These are phyloP conservation scores for Emericellopsis atlantica DNA, from an alignment of 2,329 filamentous ascomycete species.

Conservation along the genomic window DNA sequence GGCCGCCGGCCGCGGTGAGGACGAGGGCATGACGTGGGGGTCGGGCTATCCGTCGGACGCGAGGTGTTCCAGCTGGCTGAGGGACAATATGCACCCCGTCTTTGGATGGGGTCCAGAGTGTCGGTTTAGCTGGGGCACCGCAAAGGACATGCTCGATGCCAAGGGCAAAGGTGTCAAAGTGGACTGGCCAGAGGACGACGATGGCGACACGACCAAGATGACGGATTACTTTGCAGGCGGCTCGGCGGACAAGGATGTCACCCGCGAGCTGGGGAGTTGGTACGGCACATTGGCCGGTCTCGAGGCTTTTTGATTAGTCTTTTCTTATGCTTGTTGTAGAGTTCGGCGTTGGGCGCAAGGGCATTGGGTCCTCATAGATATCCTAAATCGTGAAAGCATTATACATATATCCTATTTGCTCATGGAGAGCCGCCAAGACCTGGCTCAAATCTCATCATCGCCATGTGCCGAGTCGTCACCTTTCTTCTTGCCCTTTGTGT, in stretches of 20 bases:
- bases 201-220: conserved; percentile 53
- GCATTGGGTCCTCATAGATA: background rate
- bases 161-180: conserved; percentile 53
- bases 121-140: conserved; percentile 90
- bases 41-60: conserved; percentile 88
- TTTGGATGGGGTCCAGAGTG: conserved; percentile 95
- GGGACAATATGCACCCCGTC: conserved; percentile 74
- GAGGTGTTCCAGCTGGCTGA: conserved; percentile 70
- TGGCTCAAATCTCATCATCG: conserved; percentile 41
- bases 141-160: conserved; percentile 82
- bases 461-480: conserved; percentile 37
- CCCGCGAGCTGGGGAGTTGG: conserved; percentile 70
- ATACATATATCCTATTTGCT: background rate
- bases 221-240: conserved; percentile 59
- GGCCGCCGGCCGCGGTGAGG: conserved; percentile 3
- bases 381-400: background rate
- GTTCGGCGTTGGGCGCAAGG: background rate
- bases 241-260: conserved; percentile 30
- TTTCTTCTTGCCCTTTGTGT: conserved; percentile 43
- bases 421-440: conserved; percentile 4
- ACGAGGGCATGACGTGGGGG: conserved; percentile 54
- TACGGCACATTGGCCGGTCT: conserved; percentile 62
- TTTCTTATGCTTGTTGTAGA: conserved; percentile 1
- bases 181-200: conserved; percentile 74
- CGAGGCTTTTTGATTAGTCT: conserved; percentile 48